Conservation (phyloP, 805 yeast genomes). For the Spathaspora boniae region DNA sequence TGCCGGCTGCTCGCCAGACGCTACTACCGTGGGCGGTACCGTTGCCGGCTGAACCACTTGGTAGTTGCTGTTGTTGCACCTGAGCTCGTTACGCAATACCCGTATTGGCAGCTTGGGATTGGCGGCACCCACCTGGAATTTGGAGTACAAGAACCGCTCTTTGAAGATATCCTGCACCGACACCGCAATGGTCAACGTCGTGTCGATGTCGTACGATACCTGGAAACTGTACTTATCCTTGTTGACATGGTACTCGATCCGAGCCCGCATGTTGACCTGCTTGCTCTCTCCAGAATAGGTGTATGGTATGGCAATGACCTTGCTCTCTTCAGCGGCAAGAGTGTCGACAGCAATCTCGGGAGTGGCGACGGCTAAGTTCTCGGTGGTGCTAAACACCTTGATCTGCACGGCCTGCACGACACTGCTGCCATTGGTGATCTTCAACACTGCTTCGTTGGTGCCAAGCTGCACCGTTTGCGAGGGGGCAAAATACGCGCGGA, state of each 20-base stretch:
- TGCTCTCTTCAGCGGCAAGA: slow-evolving; percentile 10
- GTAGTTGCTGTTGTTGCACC: slow-evolving; percentile 24
- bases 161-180: slow-evolving; percentile 79
- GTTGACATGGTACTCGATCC: slow-evolving; percentile 18
- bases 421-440: slow-evolving; percentile 26
- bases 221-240: slow-evolving; percentile 18
- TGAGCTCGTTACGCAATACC: slow-evolving; percentile 42
- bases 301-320: slow-evolving; percentile 30
- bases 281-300: slow-evolving; percentile 27
- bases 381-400: slow-evolving; percentile 13
- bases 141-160: slow-evolving; percentile 52
- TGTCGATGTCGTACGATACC: slow-evolving; percentile 42
- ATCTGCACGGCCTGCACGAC: slow-evolving; percentile 26
- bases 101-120: slow-evolving; percentile 50
- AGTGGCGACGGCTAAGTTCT: slow-evolving; percentile 15
- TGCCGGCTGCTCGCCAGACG: slow-evolving; percentile 70
- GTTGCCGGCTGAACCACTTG: slow-evolving; percentile 17
- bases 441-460: slow-evolving; percentile 20
- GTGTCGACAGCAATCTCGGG: slow-evolving; percentile 1
- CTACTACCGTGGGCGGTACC: slow-evolving; percentile 36
- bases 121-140: slow-evolving; percentile 65
- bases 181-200: slow-evolving; percentile 60
- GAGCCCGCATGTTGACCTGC: slow-evolving; percentile 18
- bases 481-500: slow-evolving; percentile 25
- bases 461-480: slow-evolving; percentile 28